Evolutionary conservation across 768 basidiomycete species (phyloP).

Genomic region (Phlebiopsis gigantea): DNA sequence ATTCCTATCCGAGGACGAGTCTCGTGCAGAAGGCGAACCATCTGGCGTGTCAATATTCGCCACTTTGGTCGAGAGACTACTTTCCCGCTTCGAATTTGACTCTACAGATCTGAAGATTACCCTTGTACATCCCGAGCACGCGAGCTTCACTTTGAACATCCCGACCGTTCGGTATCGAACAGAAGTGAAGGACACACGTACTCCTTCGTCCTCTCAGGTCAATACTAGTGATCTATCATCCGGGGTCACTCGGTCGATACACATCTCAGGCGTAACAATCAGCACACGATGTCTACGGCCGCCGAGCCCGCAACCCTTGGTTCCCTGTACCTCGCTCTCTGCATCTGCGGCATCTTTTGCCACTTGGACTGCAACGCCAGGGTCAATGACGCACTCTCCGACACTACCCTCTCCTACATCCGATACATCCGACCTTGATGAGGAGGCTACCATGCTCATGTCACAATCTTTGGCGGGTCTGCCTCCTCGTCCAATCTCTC

Average conservation of each 20-base stretch:
- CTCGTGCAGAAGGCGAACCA: constrained; percentile 49
- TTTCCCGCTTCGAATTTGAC: constrained; percentile 76
- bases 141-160: constrained; percentile 56
- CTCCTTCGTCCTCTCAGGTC: neutral
- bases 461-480: constrained; percentile 68
- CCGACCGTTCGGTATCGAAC: constrained; percentile 56
- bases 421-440: constrained; percentile 42
- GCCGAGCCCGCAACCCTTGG: constrained; percentile 9
- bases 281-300: constrained; percentile 42
- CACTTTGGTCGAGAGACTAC: constrained; percentile 69
- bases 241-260: constrained; percentile 41
- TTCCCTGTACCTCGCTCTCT: constrained; percentile 3
- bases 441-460: constrained; percentile 61
- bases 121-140: constrained; percentile 57
- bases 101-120: constrained; percentile 64
- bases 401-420: constrained; percentile 24
- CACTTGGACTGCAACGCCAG: neutral
- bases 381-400: constrained; percentile 18
- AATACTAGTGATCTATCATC: neutral
- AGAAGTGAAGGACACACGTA: constrained; percentile 21
- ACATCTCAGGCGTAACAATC: constrained; percentile 51
- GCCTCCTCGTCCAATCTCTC: constrained; percentile 30
- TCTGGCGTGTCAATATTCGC: constrained; percentile 79
- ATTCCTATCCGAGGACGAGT: constrained; percentile 38
- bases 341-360: neutral